Conservation (phyloP, 164 flowering plant species). For the Stephania japonica region DNA sequence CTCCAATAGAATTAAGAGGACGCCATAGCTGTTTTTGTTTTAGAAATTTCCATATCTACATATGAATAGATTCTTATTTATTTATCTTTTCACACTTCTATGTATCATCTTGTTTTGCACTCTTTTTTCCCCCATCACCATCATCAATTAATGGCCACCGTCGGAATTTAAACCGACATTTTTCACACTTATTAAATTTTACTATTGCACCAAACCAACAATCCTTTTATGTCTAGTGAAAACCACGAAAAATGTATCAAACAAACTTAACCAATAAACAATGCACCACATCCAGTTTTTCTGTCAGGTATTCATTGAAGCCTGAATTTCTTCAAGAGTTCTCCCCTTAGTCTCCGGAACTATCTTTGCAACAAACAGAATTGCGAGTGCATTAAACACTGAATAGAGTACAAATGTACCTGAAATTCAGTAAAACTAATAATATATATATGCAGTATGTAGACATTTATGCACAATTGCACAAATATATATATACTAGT, state of each 20-base stretch:
- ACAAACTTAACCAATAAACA: neutral
- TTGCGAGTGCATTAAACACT: constrained; percentile 39
- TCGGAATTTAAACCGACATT: no score
- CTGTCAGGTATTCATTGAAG: constrained; percentile 31
- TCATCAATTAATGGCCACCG: no score
- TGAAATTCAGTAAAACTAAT: constrained; percentile 5
- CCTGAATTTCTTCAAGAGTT: constrained; percentile 78
- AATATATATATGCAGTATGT: neutral
- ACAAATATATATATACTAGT: no score
- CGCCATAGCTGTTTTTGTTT: no score
- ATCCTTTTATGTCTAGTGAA: neutral
- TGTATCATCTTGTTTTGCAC: no score
- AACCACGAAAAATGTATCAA: neutral
- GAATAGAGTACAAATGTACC: constrained; percentile 26
- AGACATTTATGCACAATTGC: no score
- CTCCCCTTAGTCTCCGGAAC: constrained; percentile 92
- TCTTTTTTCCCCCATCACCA: no score
- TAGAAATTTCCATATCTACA: no score
- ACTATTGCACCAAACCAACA: neutral
- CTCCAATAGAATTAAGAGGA: no score
- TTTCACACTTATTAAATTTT: neutral
- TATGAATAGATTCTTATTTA: no score
- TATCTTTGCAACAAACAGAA: constrained; percentile 49
- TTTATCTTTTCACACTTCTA: no score
- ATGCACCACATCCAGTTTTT: neutral